These are phyloP conservation scores for Casuarina cunninghamiana DNA, from an alignment of 306 rosid species.

Conservation along the genomic window DNA sequence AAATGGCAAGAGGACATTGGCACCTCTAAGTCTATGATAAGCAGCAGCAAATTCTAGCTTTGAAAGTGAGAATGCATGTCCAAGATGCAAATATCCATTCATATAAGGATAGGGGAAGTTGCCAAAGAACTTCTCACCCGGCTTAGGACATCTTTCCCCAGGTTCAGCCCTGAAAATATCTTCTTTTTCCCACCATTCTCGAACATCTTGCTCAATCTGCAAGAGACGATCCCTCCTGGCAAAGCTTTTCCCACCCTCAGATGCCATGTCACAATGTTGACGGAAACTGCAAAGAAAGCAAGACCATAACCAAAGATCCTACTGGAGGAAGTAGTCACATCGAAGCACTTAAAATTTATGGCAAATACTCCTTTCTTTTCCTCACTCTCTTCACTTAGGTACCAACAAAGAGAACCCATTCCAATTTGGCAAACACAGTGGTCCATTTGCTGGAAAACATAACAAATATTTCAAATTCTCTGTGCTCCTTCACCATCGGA, in stretches of 20 bases:
- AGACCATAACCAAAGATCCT: neutral
- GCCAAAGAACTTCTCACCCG: constrained; percentile 82
- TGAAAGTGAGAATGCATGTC: constrained; percentile 80
- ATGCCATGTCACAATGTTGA: constrained; percentile 55
- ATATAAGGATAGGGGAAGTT: constrained; percentile 93
- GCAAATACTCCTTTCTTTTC: neutral
- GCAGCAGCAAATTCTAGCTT: constrained; percentile 89
- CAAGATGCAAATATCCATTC: constrained; percentile 86
- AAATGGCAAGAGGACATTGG: constrained; percentile 83
- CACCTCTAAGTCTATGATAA: constrained; percentile 80
- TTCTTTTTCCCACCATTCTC: constrained; percentile 77
- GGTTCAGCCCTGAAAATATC: constrained; percentile 77
- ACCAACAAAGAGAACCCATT: neutral
- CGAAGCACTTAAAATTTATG: neutral
- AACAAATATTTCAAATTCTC: neutral
- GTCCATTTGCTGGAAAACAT: neutral
- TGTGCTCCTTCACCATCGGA: neutral
- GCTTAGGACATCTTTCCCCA: constrained; percentile 50
- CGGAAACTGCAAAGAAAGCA: constrained; percentile 41
- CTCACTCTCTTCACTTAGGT: neutral
- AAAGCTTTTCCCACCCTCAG: constrained; percentile 67
- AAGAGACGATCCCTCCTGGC: constrained; percentile 78
- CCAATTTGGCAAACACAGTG: no score
- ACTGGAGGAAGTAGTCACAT: neutral
- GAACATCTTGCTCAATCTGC: constrained; percentile 67